These are phyloP conservation scores for Lachancea dasiensis DNA, from an alignment of 805 yeast genomes.

Conservation along the genomic window DNA sequence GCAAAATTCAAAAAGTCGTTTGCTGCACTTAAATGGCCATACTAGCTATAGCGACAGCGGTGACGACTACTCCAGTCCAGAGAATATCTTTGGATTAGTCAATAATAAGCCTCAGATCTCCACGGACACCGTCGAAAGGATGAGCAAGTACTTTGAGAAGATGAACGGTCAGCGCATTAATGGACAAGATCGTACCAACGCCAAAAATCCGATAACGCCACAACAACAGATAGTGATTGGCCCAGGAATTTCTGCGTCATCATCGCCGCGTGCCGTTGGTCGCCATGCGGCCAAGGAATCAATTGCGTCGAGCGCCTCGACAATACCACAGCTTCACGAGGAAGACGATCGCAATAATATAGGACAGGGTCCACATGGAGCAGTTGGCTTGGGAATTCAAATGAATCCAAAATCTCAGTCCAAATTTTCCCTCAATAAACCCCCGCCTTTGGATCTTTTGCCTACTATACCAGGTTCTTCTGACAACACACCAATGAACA, in stretches of 20 bases:
- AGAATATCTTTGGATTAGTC: not conserved
- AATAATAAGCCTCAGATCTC: not conserved
- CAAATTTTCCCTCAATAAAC: conserved; percentile 9
- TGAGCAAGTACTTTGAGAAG: conserved; percentile 10
- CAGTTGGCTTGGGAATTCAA: conserved; percentile 6
- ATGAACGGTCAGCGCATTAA: not conserved
- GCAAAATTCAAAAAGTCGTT: not conserved
- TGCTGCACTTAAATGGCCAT: not conserved
- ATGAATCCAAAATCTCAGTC: not conserved
- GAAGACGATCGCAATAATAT: conserved; percentile 14
- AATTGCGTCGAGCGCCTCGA: conserved; percentile 28
- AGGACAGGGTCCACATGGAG: not conserved
- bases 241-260: not conserved
- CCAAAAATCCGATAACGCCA: conserved; percentile 10
- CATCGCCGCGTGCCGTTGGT: conserved; percentile 11
- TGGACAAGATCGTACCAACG: not conserved
- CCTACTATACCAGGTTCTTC: conserved; percentile 30
- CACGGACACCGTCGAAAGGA: conserved; percentile 5
- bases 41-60: not conserved
- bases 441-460: conserved; percentile 18
- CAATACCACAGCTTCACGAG: conserved; percentile 25
- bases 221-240: conserved; percentile 8
- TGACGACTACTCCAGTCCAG: conserved; percentile 5
- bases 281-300: conserved; percentile 26
- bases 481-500: conserved; percentile 22